Evolutionary conservation across 768 basidiomycete species (phyloP).

Genomic region (Boletus reticulatus): DNA sequence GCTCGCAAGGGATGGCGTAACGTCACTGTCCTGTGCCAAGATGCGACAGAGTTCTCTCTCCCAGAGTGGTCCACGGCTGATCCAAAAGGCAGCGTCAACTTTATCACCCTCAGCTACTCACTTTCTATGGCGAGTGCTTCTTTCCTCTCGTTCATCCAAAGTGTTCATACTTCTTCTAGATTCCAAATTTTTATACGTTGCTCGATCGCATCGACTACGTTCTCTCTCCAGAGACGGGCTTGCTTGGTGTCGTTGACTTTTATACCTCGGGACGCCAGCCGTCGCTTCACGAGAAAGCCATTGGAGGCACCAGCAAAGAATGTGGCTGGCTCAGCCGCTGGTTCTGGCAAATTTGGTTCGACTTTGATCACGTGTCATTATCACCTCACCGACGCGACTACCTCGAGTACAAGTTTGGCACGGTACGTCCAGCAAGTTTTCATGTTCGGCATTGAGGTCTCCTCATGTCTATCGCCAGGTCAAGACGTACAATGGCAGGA

Average conservation of each 20-base stretch:
- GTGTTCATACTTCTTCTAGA: constrained; percentile 31
- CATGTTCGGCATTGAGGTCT: background rate
- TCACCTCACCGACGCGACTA: constrained; percentile 64
- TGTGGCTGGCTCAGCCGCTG: constrained; percentile 65
- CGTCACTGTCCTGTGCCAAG: constrained; percentile 68
- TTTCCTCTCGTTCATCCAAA: background rate
- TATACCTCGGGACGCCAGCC: constrained; percentile 59
- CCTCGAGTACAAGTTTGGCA: constrained; percentile 77
- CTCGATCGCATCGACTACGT: constrained; percentile 68
- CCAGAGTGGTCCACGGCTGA: constrained; percentile 55
- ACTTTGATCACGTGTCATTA: constrained; percentile 53
- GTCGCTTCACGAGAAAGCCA: constrained; percentile 56
- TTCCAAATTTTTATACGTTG: constrained; percentile 61
- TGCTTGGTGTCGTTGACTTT: constrained; percentile 73
- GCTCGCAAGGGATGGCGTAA: constrained; percentile 68
- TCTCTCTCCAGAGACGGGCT: constrained; percentile 54
- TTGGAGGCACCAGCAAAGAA: constrained; percentile 59
- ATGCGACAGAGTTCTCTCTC: constrained; percentile 64
- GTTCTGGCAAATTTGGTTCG: constrained; percentile 80
- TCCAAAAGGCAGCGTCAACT: constrained; percentile 53
- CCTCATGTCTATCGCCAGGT: constrained; percentile 30
- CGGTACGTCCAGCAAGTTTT: constrained; percentile 37
- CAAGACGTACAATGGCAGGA: constrained; percentile 72
- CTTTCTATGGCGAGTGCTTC: constrained; percentile 46
- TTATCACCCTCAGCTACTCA: constrained; percentile 55